Evolutionary conservation across 2,329 filamentous ascomycete genomes (phyloP).

Genomic region (Penicillium sp.): DNA sequence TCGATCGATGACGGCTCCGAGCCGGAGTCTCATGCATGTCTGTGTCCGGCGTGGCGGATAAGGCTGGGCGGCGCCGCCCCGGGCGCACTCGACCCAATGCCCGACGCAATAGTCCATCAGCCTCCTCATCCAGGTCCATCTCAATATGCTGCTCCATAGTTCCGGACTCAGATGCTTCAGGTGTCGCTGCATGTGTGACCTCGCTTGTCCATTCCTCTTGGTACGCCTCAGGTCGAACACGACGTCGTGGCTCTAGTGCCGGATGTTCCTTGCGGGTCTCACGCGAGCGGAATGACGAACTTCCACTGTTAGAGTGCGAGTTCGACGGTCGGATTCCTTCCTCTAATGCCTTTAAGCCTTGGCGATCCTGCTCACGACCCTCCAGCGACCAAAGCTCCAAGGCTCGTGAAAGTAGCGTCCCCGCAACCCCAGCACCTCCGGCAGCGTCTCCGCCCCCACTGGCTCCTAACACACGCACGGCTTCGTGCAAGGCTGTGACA

Average conservation of each 20-base stretch:
- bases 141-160: slow-evolving; percentile 37
- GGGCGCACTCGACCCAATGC: slow-evolving; percentile 37
- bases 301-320: neutral
- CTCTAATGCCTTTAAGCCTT: slow-evolving; percentile 10
- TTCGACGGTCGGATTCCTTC: slow-evolving; percentile 14
- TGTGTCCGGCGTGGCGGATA: slow-evolving; percentile 18
- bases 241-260: slow-evolving; percentile 21
- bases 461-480: slow-evolving; percentile 47
- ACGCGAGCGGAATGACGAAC: neutral
- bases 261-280: slow-evolving; percentile 28
- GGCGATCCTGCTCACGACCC: slow-evolving; percentile 29
- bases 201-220: slow-evolving; percentile 40
- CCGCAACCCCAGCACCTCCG: slow-evolving; percentile 48
- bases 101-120: slow-evolving; percentile 41
- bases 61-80: slow-evolving; percentile 20
- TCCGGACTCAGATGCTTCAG: slow-evolving; percentile 7
- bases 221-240: slow-evolving; percentile 23
- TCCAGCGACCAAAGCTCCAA: slow-evolving; percentile 49
- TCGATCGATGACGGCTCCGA: slow-evolving; percentile 21
- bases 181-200: slow-evolving; percentile 30
- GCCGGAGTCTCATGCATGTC: slow-evolving; percentile 27
- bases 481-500: slow-evolving; percentile 76
- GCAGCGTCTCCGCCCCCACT: slow-evolving; percentile 49
- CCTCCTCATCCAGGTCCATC: slow-evolving; percentile 46
- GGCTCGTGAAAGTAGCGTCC: slow-evolving; percentile 45